Evolutionary conservation across 495 filamentous ascomycete species (phyloP).

Genomic region (Lichenothelia convexa): DNA sequence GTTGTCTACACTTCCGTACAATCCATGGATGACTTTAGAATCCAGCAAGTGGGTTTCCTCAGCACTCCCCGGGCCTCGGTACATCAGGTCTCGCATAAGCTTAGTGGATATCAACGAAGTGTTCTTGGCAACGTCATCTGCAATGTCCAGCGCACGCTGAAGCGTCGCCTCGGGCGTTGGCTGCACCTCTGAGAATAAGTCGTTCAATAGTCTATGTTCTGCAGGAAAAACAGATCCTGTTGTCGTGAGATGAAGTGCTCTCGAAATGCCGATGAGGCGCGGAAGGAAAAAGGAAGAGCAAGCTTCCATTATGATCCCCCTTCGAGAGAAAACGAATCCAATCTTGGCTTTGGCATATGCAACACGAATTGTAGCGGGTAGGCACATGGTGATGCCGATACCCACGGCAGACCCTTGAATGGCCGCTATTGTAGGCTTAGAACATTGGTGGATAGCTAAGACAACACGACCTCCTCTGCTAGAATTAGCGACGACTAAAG

Average conservation of each 20-base stretch:
- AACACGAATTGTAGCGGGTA: conserved; percentile 40
- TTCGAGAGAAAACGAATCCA: conserved; percentile 45
- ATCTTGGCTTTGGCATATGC: conserved; percentile 36
- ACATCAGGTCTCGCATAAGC: conserved; percentile 43
- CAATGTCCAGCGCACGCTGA: conserved; percentile 36
- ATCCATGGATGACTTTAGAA: conserved; percentile 33
- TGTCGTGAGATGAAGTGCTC: conserved; percentile 41
- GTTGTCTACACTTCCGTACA: conserved; percentile 28
- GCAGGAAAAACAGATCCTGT: conserved; percentile 21
- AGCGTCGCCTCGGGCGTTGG: conserved; percentile 31
- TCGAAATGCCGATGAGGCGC: conserved; percentile 35
- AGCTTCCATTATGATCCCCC: conserved; percentile 45
- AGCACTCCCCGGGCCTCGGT: conserved; percentile 31
- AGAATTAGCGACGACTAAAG: conserved; percentile 1
- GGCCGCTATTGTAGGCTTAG: conserved; percentile 45
- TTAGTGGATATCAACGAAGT: conserved; percentile 34
- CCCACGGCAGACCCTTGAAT: conserved; percentile 49
- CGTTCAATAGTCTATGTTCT: conserved; percentile 24
- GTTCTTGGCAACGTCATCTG: conserved; percentile 38
- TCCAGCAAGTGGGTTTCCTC: conserved; percentile 43
- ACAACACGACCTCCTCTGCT: conserved; percentile 35
- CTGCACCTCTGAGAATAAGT: conserved; percentile 37
- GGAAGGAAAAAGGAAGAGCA: conserved; percentile 44
- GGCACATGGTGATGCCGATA: conserved; percentile 48
- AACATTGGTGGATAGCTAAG: conserved; percentile 41